Base-by-base conservation (phyloP, 257 asterid genomes). In the Euphrasia confusa region DNA sequence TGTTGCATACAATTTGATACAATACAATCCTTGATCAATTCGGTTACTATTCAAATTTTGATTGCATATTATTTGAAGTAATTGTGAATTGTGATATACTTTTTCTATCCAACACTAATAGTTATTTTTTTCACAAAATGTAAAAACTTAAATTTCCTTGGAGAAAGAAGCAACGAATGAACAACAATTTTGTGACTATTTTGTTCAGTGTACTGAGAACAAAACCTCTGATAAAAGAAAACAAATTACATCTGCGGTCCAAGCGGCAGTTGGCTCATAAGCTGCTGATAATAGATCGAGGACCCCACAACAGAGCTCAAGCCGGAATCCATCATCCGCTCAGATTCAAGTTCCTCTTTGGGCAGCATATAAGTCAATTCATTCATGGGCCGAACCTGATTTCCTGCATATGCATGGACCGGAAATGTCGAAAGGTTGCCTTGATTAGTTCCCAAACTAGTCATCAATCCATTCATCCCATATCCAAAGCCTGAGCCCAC, bases 181-280 rank as follows among this genome's bases (percentile, higher is more conserved):
- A 9, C 28, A 3, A 50, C 5, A 50, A 50, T 18, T 50, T 6
- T 7, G n/a, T 7, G 66, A 63, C 74, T 59, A 60, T 60, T 54
- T 65, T 54, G 55, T 60, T 37, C 56, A 26, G 55, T 21, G 55
- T 24, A 17, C 2, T 54, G 10, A 28, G 28, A 18, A 30, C 68
- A 70, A 80, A 80, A 73, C 62, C 4, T 54, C 17, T 24, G 17
- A 61, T 60, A 45, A 49, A 69, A 33, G 71, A 21, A 21, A 21
- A 21, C 1, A 21, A 21, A 21, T 76, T 81, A 85, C 81, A 85
- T 79, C 44, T 81, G 79, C 45, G 84, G 88, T 75, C 94, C 94
- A 33, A 69, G 88, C 21, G 92, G 84, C 77, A 83, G 65, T 70
- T 84, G 72, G 71, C 69, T 75, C 92, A 83, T 77, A 42, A 78